Conservation (phyloP, 352 stramenopile species). For the Phytophthora kernoviae region DNA sequence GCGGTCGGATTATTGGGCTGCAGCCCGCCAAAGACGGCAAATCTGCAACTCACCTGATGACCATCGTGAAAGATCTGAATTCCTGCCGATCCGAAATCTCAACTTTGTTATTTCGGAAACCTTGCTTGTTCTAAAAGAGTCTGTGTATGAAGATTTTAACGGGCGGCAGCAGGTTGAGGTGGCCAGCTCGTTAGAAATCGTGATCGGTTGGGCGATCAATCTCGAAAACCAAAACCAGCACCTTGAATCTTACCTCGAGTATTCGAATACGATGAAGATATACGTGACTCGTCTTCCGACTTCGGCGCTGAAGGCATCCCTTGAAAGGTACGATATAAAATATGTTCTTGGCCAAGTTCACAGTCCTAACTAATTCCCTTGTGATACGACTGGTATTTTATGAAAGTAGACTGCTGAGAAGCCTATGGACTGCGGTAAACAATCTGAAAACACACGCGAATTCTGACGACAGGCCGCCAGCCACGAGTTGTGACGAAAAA, state of each 20-base stretch:
- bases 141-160: constrained; percentile 10
- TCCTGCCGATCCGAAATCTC: not conserved
- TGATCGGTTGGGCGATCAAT: constrained; percentile 5
- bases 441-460: too few relatives aligned
- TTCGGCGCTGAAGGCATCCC: not conserved
- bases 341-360: not conserved
- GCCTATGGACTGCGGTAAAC: too few relatives aligned
- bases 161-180: constrained; percentile 1
- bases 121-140: constrained; percentile 8
- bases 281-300: constrained; percentile 5
- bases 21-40: not conserved
- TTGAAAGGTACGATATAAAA: constrained; percentile 7
- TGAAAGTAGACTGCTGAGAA: too few relatives aligned
- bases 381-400: too few relatives aligned
- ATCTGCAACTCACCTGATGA: constrained; percentile 1
- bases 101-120: constrained; percentile 15
- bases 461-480: too few relatives aligned
- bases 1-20: too few relatives aligned
- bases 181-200: constrained; percentile 2
- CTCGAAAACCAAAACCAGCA: constrained; percentile 5
- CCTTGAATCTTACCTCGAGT: constrained; percentile 9
- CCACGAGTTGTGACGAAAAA: too few relatives aligned
- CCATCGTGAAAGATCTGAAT: constrained; percentile 12
- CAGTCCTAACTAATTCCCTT: too few relatives aligned
- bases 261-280: constrained; percentile 1